Base-by-base conservation (phyloP, 345 rosid species). In the Euclidium syriacum region DNA sequence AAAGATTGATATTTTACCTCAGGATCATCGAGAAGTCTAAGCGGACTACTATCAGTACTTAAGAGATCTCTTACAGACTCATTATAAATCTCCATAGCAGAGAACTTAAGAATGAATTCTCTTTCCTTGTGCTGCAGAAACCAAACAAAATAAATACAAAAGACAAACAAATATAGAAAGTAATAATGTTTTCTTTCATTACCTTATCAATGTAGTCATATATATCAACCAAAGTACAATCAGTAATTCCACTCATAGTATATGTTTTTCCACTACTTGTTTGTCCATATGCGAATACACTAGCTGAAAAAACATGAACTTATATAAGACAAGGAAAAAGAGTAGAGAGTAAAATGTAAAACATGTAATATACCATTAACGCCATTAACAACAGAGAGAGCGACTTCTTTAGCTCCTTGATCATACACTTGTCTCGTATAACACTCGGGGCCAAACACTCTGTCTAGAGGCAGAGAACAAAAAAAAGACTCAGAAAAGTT, bases 201-300 rank as follows among this genome's bases (percentile, higher is more conserved):
- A 85, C 98, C 83, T 67, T 83, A 34, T 76, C 77, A 35, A 85
- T 71, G 73, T 81, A 88, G 43, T 82, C 88, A 74, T 81, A 88
- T 77, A 88, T 83, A 74, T 91, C 96, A 49, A 81, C 77, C 70
- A 91, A 74, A 57, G 83, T 42, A 43, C 77, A 84, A 57, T 84
- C 89, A 9, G 94, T 91, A 32, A 91, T 79, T 62, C 96, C 96
- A 57, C 68, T 67, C 98, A 88, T 91, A 12, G 96, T 87, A 71
- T 77, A 87, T 7, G 94, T 91, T 77, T 91, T 87, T 74, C 98
- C 98, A 51, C 98, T 84, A 52, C 98, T 91, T 39, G 96, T 91
- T 80, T 91, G 98, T 63, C 98, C 98, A 63, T 91, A 91, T 25
- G 96, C 95, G 61, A 91, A 91, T 46, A 85, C 81, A 69, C 96